Conservation (phyloP, 2,329 filamentous ascomycete species). For the Fusarium secorum region DNA sequence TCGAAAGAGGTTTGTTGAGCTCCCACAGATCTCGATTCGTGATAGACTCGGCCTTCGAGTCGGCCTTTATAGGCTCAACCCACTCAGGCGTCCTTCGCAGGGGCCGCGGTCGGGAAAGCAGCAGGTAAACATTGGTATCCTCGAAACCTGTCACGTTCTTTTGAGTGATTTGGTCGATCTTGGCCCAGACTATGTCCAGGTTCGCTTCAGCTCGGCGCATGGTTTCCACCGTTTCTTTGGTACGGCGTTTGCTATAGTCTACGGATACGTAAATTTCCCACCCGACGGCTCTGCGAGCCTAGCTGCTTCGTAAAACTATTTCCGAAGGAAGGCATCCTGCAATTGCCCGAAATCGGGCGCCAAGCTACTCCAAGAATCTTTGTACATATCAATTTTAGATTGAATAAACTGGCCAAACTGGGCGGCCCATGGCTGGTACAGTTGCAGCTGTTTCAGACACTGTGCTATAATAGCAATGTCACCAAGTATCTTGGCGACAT, state of each 20-base stretch:
- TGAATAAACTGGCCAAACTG: not conserved
- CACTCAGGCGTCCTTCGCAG: not conserved
- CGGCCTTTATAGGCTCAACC: not conserved
- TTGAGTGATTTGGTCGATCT: not conserved
- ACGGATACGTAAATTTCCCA: not conserved
- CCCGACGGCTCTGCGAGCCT: not conserved
- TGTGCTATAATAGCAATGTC: not conserved
- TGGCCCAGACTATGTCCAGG: not conserved
- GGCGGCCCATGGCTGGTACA: not conserved
- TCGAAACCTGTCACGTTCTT: rapidly evolving
- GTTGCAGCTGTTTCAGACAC: not conserved
- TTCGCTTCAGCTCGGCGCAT: not conserved
- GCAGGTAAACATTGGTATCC: rapidly evolving
- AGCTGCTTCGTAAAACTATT: not conserved
- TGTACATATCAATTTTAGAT: rapidly evolving
- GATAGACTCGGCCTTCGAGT: not conserved
- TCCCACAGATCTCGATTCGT: not conserved
- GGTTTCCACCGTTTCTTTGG: not conserved
- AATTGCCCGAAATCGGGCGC: not conserved
- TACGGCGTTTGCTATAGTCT: not conserved
- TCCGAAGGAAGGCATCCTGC: not conserved
- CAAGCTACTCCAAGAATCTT: rapidly evolving
- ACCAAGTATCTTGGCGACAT: not conserved
- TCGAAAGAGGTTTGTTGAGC: not conserved
- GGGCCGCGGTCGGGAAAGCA: not conserved